Conservation (phyloP, 768 basidiomycete species). For the Lactarius vividus region DNA sequence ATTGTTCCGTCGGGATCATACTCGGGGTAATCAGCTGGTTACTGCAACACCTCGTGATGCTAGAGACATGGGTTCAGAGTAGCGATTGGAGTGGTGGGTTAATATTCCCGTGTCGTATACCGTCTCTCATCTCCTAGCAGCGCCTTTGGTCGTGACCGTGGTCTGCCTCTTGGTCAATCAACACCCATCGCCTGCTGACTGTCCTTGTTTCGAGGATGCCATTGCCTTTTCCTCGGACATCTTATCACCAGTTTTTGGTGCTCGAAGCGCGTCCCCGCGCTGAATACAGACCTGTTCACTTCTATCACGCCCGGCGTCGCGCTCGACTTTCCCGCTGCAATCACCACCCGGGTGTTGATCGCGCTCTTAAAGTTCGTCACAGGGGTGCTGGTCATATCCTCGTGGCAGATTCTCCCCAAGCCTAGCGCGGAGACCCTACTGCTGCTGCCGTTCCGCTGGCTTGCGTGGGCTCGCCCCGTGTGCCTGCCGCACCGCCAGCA, state of each 20-base stretch:
- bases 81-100: conserved; percentile 38
- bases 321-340: conserved; percentile 39
- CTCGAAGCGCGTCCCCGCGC: conserved; percentile 40
- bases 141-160: conserved; percentile 58
- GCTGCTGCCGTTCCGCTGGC: conserved; percentile 78
- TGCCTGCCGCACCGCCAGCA: no score
- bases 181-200: conserved; percentile 93
- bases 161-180: conserved; percentile 74
- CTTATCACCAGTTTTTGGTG: conserved; percentile 71
- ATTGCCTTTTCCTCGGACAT: conserved; percentile 89
- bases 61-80: conserved; percentile 42
- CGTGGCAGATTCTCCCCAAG: conserved; percentile 88
- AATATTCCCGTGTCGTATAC: conserved; percentile 5
- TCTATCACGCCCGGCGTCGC: conserved; percentile 43
- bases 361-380: conserved; percentile 40
- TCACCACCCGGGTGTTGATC: conserved; percentile 39
- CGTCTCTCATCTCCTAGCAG: conserved; percentile 30
- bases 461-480: conserved; percentile 41
- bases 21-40: conserved; percentile 48
- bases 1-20: conserved; percentile 59
- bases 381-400: conserved; percentile 79
- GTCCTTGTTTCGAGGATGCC: conserved; percentile 97
- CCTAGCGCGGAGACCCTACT: conserved; percentile 66
- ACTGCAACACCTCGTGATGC: conserved; percentile 37
- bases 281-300: conserved; percentile 35